Percentiles rank a stretch among this genome's conserved stretches.
Conservation (phyloP, 129 eudicot species). For the Chrysanthemum seticuspe region DNA sequence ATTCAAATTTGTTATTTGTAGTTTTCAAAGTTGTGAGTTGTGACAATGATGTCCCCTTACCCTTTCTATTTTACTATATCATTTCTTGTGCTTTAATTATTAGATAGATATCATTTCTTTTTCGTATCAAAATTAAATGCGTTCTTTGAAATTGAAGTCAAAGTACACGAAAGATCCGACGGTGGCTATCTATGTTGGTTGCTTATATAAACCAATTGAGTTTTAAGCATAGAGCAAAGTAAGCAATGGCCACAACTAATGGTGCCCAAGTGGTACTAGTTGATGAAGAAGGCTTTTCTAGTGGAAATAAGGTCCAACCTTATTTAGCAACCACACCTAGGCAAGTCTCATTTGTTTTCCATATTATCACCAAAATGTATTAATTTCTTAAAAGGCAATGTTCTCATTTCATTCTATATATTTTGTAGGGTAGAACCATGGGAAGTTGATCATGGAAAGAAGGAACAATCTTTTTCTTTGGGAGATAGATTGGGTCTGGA, state of each 20-base stretch:
- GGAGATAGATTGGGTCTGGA: conserved; percentile 60
- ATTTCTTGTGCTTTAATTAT: too few relatives aligned
- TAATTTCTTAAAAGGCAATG: background rate
- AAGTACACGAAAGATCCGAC: conserved; percentile 23
- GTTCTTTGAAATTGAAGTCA: background rate
- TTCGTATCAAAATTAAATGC: background rate
- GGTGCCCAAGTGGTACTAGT: conserved; percentile 26
- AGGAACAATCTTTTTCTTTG: conserved; percentile 32
- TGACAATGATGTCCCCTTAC: too few relatives aligned
- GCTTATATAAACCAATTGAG: conserved; percentile 27
- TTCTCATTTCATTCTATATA: conserved; percentile 9
- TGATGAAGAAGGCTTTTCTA: conserved; percentile 46
- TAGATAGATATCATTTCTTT: too few relatives aligned
- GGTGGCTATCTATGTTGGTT: conserved; percentile 12
- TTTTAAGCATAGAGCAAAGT: conserved; percentile 2
- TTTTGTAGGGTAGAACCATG: conserved; percentile 41
- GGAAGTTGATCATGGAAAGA: conserved; percentile 41
- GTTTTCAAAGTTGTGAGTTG: too few relatives aligned
- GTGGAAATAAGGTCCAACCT: conserved; percentile 53
- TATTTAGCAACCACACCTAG: conserved; percentile 37
- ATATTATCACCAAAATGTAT: background rate
- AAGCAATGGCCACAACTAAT: conserved; percentile 44
- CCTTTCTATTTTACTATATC: too few relatives aligned
- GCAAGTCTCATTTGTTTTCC: conserved; percentile 23
- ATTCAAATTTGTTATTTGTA: too few relatives aligned